These are phyloP conservation scores for Falciphora oryzae DNA, from an alignment of 2,329 filamentous ascomycete genomes.

Conservation along the genomic window DNA sequence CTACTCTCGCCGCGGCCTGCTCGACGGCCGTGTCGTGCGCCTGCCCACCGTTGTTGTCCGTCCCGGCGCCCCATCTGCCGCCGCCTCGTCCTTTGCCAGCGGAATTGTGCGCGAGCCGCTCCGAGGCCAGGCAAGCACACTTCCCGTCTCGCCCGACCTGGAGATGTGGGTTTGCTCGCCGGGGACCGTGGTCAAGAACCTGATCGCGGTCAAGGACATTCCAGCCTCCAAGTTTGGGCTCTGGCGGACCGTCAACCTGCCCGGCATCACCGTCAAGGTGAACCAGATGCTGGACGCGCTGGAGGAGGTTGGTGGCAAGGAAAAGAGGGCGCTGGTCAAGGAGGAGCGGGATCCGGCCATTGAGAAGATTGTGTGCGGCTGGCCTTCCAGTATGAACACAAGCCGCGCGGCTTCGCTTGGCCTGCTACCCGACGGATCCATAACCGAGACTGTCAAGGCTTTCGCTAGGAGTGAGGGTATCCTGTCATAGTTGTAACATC, in stretches of 20 bases:
- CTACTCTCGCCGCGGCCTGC: slow-evolving; percentile 43
- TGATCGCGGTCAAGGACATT: slow-evolving; percentile 25
- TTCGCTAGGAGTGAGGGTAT: slow-evolving; percentile 5
- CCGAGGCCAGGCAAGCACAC: slow-evolving; percentile 36
- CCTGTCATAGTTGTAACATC: not conserved
- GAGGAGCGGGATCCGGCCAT: slow-evolving; percentile 32
- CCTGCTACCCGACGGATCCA: not conserved
- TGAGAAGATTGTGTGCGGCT: slow-evolving; percentile 7
- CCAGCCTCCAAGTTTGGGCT: slow-evolving; percentile 13
- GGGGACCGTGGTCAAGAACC: slow-evolving; percentile 40
- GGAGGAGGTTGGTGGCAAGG: slow-evolving; percentile 38
- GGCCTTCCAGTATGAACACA: slow-evolving; percentile 1
- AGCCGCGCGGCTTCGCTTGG: not conserved
- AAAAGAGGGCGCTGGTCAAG: slow-evolving; percentile 36
- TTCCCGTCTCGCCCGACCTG: slow-evolving; percentile 30
- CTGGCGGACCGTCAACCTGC: slow-evolving; percentile 34
- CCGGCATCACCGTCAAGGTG: slow-evolving; percentile 40
- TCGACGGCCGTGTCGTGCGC: slow-evolving; percentile 43
- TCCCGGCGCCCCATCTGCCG: slow-evolving; percentile 44
- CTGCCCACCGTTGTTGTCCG: slow-evolving; percentile 48
- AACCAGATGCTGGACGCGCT: slow-evolving; percentile 46
- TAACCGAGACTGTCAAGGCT: slow-evolving; percentile 2
- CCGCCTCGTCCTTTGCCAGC: slow-evolving; percentile 47
- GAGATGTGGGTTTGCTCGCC: slow-evolving; percentile 49
- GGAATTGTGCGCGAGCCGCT: slow-evolving; percentile 49